These are phyloP conservation scores for Ceriops tagal DNA, from an alignment of 345 rosid genomes.

Conservation along the genomic window DNA sequence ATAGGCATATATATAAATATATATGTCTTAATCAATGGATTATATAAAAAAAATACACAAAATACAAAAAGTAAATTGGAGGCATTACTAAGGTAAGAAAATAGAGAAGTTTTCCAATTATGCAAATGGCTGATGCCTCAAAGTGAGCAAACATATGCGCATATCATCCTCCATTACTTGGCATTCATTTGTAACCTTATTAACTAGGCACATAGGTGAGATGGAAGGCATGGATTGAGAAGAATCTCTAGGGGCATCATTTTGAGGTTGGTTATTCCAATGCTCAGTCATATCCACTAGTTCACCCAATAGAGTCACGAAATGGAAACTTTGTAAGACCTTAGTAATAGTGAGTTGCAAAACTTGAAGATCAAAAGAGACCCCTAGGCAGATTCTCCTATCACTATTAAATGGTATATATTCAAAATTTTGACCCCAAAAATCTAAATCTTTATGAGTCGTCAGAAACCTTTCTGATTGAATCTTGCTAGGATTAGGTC, in stretches of 20 bases:
- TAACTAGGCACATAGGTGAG: not conserved
- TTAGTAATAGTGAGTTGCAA: slow-evolving; percentile 11
- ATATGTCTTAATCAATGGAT: too few species aligned
- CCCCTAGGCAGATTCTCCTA: slow-evolving; percentile 1
- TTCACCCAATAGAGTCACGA: not conserved
- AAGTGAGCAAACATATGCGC: too few species aligned
- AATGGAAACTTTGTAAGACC: slow-evolving; percentile 5
- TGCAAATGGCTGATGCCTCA: too few species aligned
- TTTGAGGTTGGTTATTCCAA: not conserved
- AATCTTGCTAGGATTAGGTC: not conserved
- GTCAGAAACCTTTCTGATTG: slow-evolving; percentile 5
- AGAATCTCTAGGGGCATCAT: not conserved
- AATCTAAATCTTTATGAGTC: not conserved
- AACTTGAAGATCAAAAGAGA: slow-evolving; percentile 9
- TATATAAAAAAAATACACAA: too few species aligned
- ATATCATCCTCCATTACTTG: too few species aligned
- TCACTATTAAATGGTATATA: slow-evolving; percentile 3
- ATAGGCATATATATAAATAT: too few species aligned
- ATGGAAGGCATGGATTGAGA: slow-evolving; percentile 1
- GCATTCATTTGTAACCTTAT: too few species aligned
- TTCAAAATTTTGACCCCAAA: not conserved
- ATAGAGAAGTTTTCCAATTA: too few species aligned
- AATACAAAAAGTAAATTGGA: too few species aligned
- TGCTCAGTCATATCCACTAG: slow-evolving; percentile 2
- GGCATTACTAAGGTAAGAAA: too few species aligned